Percentiles rank a stretch among this genome's conserved stretches.
phyloP scores from a whole-genome alignment of 345 rosid species.

The Pistacia integerrima region DNA sequence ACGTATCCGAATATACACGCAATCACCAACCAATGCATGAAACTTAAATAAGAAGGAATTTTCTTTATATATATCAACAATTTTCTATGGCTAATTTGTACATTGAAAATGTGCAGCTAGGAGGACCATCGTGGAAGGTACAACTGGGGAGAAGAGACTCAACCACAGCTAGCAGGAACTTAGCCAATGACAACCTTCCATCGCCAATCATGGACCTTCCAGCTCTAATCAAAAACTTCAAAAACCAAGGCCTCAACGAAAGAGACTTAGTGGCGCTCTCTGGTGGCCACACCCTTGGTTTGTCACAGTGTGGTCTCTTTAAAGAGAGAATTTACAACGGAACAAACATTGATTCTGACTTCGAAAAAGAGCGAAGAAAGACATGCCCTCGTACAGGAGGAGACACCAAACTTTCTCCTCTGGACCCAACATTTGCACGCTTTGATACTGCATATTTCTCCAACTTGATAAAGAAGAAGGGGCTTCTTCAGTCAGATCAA shows the following conservation, averaged over 20 bases:
- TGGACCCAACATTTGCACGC: slow-evolving; percentile 29
- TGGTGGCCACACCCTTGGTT: slow-evolving; percentile 59
- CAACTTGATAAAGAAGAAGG: slow-evolving; percentile 34
- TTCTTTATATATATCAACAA: too few relatives aligned
- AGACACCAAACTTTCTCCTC: slow-evolving; percentile 33
- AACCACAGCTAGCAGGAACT: slow-evolving; percentile 22
- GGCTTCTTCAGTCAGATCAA: slow-evolving; percentile 53
- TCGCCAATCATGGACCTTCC: slow-evolving; percentile 38
- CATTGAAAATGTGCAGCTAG: slow-evolving; percentile 33
- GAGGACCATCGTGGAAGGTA: slow-evolving; percentile 53
- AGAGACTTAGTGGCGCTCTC: slow-evolving; percentile 55
- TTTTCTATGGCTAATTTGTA: not conserved
- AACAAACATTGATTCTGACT: slow-evolving; percentile 35
- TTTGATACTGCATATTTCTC: slow-evolving; percentile 46
- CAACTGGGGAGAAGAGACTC: slow-evolving; percentile 49
- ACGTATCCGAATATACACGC: too few relatives aligned
- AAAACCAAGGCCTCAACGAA: slow-evolving; percentile 39
- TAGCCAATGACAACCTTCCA: not conserved
- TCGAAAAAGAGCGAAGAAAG: slow-evolving; percentile 32
- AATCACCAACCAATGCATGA: too few relatives aligned
- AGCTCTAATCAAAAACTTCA: slow-evolving; percentile 36
- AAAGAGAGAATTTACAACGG: slow-evolving; percentile 36
- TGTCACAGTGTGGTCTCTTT: slow-evolving; percentile 32
- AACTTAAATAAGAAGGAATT: too few relatives aligned
- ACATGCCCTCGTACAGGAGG: slow-evolving; percentile 36